These are phyloP conservation scores for Podospora didyma DNA, from an alignment of 495 filamentous ascomycete genomes.

Conservation along the genomic window DNA sequence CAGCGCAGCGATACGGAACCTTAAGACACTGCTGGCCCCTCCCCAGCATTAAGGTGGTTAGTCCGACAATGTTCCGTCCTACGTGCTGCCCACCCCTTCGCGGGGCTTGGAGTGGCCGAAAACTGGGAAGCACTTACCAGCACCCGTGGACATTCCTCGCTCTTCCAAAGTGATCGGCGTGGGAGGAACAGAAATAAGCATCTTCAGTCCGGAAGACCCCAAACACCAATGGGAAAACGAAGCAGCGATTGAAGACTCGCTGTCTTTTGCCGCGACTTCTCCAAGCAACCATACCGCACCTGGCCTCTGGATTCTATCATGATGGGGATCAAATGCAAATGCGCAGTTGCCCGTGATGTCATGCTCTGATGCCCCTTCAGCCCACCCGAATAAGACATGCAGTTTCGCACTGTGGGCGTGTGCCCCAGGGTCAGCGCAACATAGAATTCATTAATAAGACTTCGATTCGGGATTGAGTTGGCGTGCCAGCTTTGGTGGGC, in stretches of 20 bases:
- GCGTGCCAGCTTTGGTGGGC: slow-evolving; percentile 11
- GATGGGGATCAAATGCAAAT: too few species aligned
- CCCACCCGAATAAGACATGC: too few species aligned
- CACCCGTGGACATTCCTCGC: not conserved
- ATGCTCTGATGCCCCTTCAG: too few species aligned
- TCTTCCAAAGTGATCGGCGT: too few species aligned
- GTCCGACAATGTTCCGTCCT: not conserved
- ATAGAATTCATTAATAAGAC: not conserved
- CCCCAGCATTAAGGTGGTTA: not conserved
- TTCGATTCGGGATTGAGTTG: slow-evolving; percentile 10
- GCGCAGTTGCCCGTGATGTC: too few species aligned
- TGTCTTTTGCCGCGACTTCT: too few species aligned
- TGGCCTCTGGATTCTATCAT: too few species aligned
- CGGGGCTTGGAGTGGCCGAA: not conserved
- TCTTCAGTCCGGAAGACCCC: too few species aligned
- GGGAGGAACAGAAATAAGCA: too few species aligned
- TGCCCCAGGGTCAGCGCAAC: too few species aligned
- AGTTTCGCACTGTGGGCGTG: not conserved
- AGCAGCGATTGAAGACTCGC: not conserved
- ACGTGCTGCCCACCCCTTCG: too few species aligned
- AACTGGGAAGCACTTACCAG: not conserved
- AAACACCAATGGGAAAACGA: not conserved
- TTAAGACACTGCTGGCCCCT: not conserved
- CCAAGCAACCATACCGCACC: too few species aligned
- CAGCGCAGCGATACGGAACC: not conserved